These are phyloP conservation scores for Candolleomyces efflorescens DNA, from an alignment of 768 basidiomycete genomes.

Conservation along the genomic window DNA sequence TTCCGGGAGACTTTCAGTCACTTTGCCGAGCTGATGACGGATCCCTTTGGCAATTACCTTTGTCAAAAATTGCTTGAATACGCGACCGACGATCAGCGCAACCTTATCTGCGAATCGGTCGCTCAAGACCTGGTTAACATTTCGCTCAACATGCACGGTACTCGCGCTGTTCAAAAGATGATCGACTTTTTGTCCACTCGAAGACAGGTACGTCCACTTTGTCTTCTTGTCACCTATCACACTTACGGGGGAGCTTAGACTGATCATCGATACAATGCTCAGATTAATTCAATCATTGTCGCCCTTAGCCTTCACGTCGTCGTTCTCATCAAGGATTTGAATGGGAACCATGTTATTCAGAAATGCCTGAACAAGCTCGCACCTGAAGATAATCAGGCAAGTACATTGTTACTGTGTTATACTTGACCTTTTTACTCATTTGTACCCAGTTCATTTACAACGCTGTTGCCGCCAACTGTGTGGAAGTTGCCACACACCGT, in stretches of 20 bases:
- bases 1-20: constrained; percentile 98
- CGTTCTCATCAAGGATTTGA: constrained; percentile 97
- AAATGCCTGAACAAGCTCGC: constrained; percentile 98
- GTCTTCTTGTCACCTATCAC: constrained; percentile 32
- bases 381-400: constrained; percentile 96
- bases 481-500: constrained; percentile 96
- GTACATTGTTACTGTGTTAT: constrained; percentile 9
- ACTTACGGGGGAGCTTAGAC: constrained; percentile 61
- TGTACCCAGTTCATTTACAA: constrained; percentile 92
- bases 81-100: constrained; percentile 96
- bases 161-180: constrained; percentile 99
- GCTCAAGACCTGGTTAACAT: constrained; percentile 97
- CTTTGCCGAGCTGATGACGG: constrained; percentile 98
- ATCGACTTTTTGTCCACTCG: constrained; percentile 97
- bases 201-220: constrained; percentile 68
- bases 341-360: constrained; percentile 97
- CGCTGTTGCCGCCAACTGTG: constrained; percentile 96
- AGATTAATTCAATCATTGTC: constrained; percentile 96
- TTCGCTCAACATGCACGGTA: constrained; percentile 99
- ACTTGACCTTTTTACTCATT: neutral
- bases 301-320: constrained; percentile 98
- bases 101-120: constrained; percentile 95
- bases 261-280: constrained; percentile 78
- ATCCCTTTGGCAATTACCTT: constrained; percentile 98
- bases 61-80: constrained; percentile 97